phyloP scores from a whole-genome alignment of 257 asterid genomes.

The Ocimum tenuiflorum region DNA sequence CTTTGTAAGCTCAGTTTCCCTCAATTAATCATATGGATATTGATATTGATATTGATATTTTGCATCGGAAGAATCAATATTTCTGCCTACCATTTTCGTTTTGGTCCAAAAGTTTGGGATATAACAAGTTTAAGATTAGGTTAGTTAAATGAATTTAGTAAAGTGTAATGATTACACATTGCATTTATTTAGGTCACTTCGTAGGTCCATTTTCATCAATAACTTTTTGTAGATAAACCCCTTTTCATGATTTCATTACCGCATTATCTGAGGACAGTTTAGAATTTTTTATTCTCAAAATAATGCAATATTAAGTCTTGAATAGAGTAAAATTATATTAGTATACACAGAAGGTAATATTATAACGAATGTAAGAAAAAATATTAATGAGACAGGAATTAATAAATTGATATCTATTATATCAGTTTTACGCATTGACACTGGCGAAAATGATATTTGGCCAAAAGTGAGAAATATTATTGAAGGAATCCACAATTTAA shows the following conservation, averaged over 20 bases:
- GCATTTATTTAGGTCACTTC: constrained; percentile 25
- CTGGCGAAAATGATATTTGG: background rate
- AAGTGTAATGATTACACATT: constrained; percentile 37
- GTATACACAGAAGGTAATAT: too few species aligned
- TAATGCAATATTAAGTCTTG: too few species aligned
- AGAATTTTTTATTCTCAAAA: background rate
- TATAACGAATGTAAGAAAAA: too few species aligned
- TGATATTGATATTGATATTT: background rate
- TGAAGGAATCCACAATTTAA: background rate
- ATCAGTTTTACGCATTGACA: background rate
- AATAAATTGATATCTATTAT: background rate
- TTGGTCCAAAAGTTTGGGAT: background rate
- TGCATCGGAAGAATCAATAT: background rate
- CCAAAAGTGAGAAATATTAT: background rate
- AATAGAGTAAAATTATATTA: too few species aligned
- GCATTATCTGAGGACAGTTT: background rate
- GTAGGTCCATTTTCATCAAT: constrained; percentile 1
- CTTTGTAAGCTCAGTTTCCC: background rate
- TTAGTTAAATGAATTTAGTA: background rate
- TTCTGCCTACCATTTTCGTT: background rate
- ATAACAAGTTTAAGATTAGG: background rate
- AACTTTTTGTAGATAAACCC: constrained; percentile 23
- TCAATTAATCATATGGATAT: background rate
- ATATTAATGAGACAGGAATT: background rate
- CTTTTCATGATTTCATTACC: background rate